Evolutionary conservation across 768 basidiomycete species (phyloP).

Genomic region (Dacryopinax primogenitus): DNA sequence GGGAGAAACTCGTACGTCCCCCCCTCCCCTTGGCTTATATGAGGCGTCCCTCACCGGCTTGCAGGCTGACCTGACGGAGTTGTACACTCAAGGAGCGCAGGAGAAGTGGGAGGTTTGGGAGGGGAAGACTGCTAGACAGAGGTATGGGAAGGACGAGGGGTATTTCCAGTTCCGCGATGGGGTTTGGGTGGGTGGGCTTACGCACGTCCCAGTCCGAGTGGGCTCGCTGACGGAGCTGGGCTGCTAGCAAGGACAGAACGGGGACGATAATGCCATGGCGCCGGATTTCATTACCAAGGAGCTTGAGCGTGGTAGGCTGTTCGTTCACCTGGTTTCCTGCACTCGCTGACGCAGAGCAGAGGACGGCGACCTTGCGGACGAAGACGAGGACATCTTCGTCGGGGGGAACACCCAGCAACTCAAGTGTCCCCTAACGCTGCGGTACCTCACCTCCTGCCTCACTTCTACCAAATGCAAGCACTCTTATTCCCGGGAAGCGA

Average conservation of each 20-base stretch:
- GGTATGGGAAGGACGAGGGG: constrained; percentile 49
- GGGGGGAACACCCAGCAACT: constrained; percentile 75
- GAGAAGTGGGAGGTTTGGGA: constrained; percentile 37
- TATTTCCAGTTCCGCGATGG: constrained; percentile 52
- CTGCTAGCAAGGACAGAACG: constrained; percentile 51
- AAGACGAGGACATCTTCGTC: constrained; percentile 74
- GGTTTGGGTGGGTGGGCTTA: constrained; percentile 45
- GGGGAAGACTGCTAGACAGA: constrained; percentile 59
- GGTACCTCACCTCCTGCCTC: background rate
- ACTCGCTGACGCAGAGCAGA: constrained; percentile 35
- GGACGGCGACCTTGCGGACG: constrained; percentile 58
- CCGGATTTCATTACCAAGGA: constrained; percentile 63
- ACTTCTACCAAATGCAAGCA: constrained; percentile 48
- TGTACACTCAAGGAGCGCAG: constrained; percentile 40
- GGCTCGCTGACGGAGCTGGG: background rate
- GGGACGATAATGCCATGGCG: constrained; percentile 50
- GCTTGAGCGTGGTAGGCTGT: constrained; percentile 22
- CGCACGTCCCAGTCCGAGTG: background rate
- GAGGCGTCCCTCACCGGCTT: no score
- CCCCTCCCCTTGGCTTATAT: no score
- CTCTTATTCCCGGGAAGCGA: constrained; percentile 63
- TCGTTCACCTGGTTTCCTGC: background rate
- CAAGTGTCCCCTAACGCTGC: constrained; percentile 68
- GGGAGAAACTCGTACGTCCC: constrained; percentile 46
- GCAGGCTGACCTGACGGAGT: constrained; percentile 21